A percentile compares a stretch with the other conserved stretches of the same genome.
Evolutionary conservation across 2,329 filamentous ascomycete genomes (phyloP).

Genomic region (Fusarium sp.): DNA sequence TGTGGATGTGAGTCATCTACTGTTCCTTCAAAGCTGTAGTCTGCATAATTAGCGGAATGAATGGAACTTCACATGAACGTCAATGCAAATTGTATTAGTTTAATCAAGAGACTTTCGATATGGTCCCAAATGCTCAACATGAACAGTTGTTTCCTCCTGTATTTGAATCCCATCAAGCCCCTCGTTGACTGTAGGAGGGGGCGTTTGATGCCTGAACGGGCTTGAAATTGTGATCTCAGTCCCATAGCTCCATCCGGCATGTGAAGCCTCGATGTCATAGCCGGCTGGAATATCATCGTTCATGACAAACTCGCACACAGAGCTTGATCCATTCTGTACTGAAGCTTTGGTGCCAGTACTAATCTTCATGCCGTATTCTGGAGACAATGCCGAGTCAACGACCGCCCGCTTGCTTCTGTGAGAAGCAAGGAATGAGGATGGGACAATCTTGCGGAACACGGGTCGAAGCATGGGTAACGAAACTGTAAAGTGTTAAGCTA

Average conservation of each 20-base stretch:
- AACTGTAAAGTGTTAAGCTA: neutral
- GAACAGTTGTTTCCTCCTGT: slow-evolving; percentile 21
- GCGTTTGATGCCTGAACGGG: slow-evolving; percentile 11
- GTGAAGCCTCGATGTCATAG: slow-evolving; percentile 21
- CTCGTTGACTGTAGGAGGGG: neutral
- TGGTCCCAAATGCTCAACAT: neutral
- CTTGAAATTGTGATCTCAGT: slow-evolving; percentile 19
- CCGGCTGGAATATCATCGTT: slow-evolving; percentile 5
- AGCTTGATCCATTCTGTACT: slow-evolving; percentile 9
- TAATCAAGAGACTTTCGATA: neutral
- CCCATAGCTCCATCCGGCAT: slow-evolving; percentile 18
- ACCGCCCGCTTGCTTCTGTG: slow-evolving; percentile 1
- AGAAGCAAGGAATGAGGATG: slow-evolving; percentile 16
- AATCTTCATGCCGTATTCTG: neutral
- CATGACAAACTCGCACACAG: slow-evolving; percentile 13
- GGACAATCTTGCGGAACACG: slow-evolving; percentile 14
- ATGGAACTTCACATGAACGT: neutral
- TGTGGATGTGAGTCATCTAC: slow-evolving; percentile 14
- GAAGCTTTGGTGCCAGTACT: neutral
- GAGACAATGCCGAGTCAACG: neutral
- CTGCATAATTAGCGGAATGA: neutral
- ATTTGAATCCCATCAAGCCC: slow-evolving; percentile 15
- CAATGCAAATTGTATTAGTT: neutral
- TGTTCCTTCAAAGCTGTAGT: slow-evolving; percentile 17
- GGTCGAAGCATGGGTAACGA: slow-evolving; percentile 36